phyloP scores from a whole-genome alignment of 2,329 filamentous ascomycete species.

The Hypoxylon sp. region DNA sequence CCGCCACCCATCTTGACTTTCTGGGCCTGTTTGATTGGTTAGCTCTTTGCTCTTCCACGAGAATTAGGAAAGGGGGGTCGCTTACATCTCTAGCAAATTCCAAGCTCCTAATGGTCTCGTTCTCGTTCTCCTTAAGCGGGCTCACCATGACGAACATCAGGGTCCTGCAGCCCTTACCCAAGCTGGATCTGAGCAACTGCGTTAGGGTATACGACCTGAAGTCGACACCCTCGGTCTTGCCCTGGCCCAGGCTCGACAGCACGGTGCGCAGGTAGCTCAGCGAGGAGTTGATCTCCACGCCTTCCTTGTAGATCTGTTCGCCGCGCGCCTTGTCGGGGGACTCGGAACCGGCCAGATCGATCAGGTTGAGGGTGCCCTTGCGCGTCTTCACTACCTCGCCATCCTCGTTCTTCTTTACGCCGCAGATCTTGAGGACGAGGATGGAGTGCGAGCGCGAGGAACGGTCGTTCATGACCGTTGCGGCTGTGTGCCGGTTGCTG shows the following conservation, averaged over 20 bases:
- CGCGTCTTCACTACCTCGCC: slow-evolving; percentile 77
- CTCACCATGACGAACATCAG: slow-evolving; percentile 99
- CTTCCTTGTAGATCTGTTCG: slow-evolving; percentile 91
- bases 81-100: slow-evolving; percentile 94
- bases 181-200: slow-evolving; percentile 92
- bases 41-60: not conserved
- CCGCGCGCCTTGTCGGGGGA: slow-evolving; percentile 79
- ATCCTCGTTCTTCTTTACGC: slow-evolving; percentile 78
- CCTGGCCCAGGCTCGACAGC: slow-evolving; percentile 90
- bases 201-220: slow-evolving; percentile 98
- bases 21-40: slow-evolving; percentile 47
- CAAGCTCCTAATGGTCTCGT: slow-evolving; percentile 93
- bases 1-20: slow-evolving; percentile 53
- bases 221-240: slow-evolving; percentile 84
- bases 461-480: slow-evolving; percentile 97
- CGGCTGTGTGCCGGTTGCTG: slow-evolving; percentile 90
- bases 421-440: slow-evolving; percentile 87
- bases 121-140: slow-evolving; percentile 89
- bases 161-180: slow-evolving; percentile 96
- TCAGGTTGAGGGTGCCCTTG: slow-evolving; percentile 94
- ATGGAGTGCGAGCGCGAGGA: slow-evolving; percentile 96
- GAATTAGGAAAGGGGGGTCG: slow-evolving; percentile 3
- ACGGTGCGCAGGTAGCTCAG: slow-evolving; percentile 94
- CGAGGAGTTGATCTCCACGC: slow-evolving; percentile 97
- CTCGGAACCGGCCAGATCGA: slow-evolving; percentile 95